Base-by-base conservation (phyloP, 345 rosid species). In the Melaleuca quinquenervia region DNA sequence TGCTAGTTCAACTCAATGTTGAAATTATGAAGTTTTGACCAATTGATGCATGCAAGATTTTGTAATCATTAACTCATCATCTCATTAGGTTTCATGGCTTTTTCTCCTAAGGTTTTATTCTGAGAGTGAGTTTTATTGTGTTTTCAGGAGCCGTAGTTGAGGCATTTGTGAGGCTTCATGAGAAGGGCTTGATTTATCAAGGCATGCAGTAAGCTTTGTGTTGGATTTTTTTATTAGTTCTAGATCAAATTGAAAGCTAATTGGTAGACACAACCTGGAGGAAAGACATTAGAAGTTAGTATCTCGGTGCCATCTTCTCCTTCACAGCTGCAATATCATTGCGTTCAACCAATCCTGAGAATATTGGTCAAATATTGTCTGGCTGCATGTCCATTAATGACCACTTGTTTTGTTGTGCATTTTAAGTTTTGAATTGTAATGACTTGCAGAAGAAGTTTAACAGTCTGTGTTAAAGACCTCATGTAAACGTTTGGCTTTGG, bases 171-270 rank as follows among this genome's bases (percentile, higher is more conserved):
- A 92, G 90, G 91, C 99, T 97, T 89, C 98, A 97, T 60, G 95
- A 95, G 86, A 97, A 96, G 91, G 99, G 99, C 36, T 92, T 97
- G 87, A 96, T 97, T 88, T 97, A 97, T 90, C 98, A 92, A 96
- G 98, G 99, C 93, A 89, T 56, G 52, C 10, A 18, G 15, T 6
- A 52, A 13, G 27, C 32, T 78, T 27, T 53, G 45, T 51, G 16
- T 52, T 11, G 50, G 29, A 83, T 26, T 74, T 52, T 27, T 45
- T n/a, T 27, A 36, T 58, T 2, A 50, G 84, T 3, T 50, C 41
- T 82, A 11, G 54, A 32, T 82, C 56, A 82, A 48, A 48, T 82
- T 51, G 41, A 50, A 49, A 82, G 84, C 84, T 82, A 49, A 82
- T 2, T 82, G 29, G 22, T n/a, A 11, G 36, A 55, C n/a, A n/a